phyloP scores from a whole-genome alignment of 2,329 filamentous ascomycete species.

The Cordyceps fumosorosea region DNA sequence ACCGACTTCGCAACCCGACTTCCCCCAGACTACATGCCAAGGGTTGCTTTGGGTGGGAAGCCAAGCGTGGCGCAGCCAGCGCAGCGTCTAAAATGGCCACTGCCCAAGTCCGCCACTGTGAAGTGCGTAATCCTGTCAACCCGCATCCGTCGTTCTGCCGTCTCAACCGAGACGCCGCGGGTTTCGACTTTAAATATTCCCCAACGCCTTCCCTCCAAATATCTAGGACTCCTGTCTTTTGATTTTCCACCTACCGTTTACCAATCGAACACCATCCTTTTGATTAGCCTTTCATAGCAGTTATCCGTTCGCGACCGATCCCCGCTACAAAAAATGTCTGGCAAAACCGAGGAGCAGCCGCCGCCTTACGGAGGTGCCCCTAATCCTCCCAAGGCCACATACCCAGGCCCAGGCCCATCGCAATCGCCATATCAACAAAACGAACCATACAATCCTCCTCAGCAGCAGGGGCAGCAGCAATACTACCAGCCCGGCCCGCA shows the following conservation, averaged over 20 bases:
- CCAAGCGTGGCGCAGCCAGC: slow-evolving; percentile 30
- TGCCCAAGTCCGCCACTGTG: slow-evolving; percentile 2
- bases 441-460: slow-evolving; percentile 23
- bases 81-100: slow-evolving; percentile 5
- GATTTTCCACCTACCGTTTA: neutral
- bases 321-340: slow-evolving; percentile 29
- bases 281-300: neutral
- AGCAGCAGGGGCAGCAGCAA: slow-evolving; percentile 24
- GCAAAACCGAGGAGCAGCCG: slow-evolving; percentile 44
- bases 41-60: slow-evolving; percentile 10
- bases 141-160: slow-evolving; percentile 7
- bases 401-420: slow-evolving; percentile 36
- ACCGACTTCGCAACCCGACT: neutral
- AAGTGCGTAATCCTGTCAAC: slow-evolving; percentile 9
- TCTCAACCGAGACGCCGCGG: neutral
- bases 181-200: slow-evolving; percentile 8
- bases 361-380: slow-evolving; percentile 39
- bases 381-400: slow-evolving; percentile 36
- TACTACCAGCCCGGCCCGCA: slow-evolving; percentile 34
- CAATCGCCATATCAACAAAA: slow-evolving; percentile 23
- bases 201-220: neutral
- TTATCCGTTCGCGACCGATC: neutral
- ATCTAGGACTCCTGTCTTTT: neutral
- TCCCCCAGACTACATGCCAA: neutral
- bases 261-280: neutral